phyloP scores from a whole-genome alignment of 345 rosid genomes.

The Nasturtium officinale region DNA sequence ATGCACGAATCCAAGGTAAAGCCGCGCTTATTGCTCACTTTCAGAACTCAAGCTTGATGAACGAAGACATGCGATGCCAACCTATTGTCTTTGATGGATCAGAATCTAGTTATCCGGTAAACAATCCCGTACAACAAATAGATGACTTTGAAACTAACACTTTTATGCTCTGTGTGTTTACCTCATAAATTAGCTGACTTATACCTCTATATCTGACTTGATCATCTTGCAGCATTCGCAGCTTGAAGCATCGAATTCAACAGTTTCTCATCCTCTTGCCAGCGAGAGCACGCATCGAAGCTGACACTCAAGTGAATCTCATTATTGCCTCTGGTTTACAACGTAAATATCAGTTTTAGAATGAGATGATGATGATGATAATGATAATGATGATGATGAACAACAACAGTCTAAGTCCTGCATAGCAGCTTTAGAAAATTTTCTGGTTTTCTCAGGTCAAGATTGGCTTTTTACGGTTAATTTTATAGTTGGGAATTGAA shows the following conservation, averaged over 20 bases:
- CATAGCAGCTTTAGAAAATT: background rate
- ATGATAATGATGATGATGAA: constrained; percentile 19
- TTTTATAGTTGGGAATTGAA: background rate
- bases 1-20: constrained; percentile 82
- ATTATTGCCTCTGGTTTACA: background rate
- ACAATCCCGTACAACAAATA: background rate
- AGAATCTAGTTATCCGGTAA: constrained; percentile 43
- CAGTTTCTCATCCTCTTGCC: background rate
- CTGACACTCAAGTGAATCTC: constrained; percentile 12
- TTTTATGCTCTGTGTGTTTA: constrained; percentile 9
- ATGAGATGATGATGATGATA: constrained; percentile 28
- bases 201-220: constrained; percentile 15
- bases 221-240: constrained; percentile 5
- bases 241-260: constrained; percentile 12
- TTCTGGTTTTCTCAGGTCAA: constrained; percentile 9
- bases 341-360: constrained; percentile 25
- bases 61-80: constrained; percentile 78
- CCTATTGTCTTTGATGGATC: constrained; percentile 62
- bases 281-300: background rate
- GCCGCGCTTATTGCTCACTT: constrained; percentile 68
- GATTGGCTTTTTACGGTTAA: constrained; percentile 4
- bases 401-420: background rate
- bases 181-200: background rate
- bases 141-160: background rate
- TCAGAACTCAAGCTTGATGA: constrained; percentile 82